A percentile compares a stretch with the other conserved stretches of the same genome.
Evolutionary conservation across 495 filamentous ascomycete species (phyloP).

Genomic region (Hypoxylon intermedium): DNA sequence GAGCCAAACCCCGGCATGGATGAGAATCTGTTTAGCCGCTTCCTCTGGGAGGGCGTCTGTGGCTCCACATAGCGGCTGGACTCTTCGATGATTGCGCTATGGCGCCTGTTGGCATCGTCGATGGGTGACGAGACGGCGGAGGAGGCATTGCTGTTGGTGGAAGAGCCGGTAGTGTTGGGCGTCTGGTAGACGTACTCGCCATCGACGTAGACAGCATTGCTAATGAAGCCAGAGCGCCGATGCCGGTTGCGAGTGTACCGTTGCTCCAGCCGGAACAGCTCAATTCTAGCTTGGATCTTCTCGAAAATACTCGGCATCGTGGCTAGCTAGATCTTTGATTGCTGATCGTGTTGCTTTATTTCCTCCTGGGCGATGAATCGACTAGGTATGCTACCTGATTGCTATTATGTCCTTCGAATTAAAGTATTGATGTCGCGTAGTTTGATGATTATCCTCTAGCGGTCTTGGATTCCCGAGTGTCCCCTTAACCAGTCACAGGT

Average conservation of each 20-base stretch:
- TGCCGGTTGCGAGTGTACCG: slow-evolving; percentile 83
- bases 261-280: slow-evolving; percentile 92
- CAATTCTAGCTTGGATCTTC: slow-evolving; percentile 67
- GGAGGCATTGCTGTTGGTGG: slow-evolving; percentile 43
- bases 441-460: slow-evolving; percentile 1
- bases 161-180: slow-evolving; percentile 58
- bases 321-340: neutral
- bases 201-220: slow-evolving; percentile 86
- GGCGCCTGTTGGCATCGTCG: slow-evolving; percentile 20
- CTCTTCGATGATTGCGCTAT: slow-evolving; percentile 30
- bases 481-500: neutral
- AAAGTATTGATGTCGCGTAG: slow-evolving; percentile 5
- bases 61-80: slow-evolving; percentile 16
- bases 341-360: neutral
- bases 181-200: slow-evolving; percentile 84
- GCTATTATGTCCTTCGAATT: slow-evolving; percentile 1
- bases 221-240: slow-evolving; percentile 83
- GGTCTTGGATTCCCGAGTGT: slow-evolving; percentile 1
- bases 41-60: slow-evolving; percentile 31
- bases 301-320: slow-evolving; percentile 52
- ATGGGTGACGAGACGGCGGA: slow-evolving; percentile 38
- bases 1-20: slow-evolving; percentile 57
- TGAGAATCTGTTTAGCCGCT: slow-evolving; percentile 55
- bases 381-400: slow-evolving; percentile 1
- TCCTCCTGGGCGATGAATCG: neutral